A percentile compares a stretch with the other conserved stretches of the same genome.
These are phyloP conservation scores for Calamus simplicifolius DNA, from an alignment of 176 grass and related monocot genomes.

Conservation along the genomic window DNA sequence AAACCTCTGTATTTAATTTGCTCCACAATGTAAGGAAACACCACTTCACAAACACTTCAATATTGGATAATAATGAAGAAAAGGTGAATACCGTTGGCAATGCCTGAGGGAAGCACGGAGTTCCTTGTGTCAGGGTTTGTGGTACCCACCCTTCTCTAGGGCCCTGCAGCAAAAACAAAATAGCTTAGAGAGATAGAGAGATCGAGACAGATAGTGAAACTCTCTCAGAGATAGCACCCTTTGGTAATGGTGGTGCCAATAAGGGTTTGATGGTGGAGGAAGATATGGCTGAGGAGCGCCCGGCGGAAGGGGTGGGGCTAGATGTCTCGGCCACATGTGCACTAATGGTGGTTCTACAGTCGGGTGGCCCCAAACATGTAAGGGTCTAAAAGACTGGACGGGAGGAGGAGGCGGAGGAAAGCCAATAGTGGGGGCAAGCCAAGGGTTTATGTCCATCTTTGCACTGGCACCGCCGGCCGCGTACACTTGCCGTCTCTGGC, in stretches of 20 bases:
- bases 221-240: slow-evolving; percentile 14
- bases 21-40: too few species aligned
- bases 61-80: too few species aligned
- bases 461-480: slow-evolving; percentile 1
- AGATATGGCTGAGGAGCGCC: slow-evolving; percentile 17
- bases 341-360: slow-evolving; percentile 35
- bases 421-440: slow-evolving; percentile 61
- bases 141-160: slow-evolving; percentile 24
- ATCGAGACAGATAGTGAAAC: background rate
- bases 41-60: too few species aligned
- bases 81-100: slow-evolving; percentile 13
- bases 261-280: slow-evolving; percentile 38
- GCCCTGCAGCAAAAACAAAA: slow-evolving; percentile 10
- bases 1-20: slow-evolving; percentile 39
- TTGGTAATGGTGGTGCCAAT: slow-evolving; percentile 70
- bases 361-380: slow-evolving; percentile 69
- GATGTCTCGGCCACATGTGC: slow-evolving; percentile 54
- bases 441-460: slow-evolving; percentile 25
- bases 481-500: slow-evolving; percentile 54
- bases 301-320: slow-evolving; percentile 17
- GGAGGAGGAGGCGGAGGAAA: slow-evolving; percentile 22
- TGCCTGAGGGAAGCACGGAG: slow-evolving; percentile 42
- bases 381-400: slow-evolving; percentile 33
- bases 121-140: background rate
- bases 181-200: background rate